Conservation (phyloP, 2,329 filamentous ascomycete species). For the Epichloe coenophiala region DNA sequence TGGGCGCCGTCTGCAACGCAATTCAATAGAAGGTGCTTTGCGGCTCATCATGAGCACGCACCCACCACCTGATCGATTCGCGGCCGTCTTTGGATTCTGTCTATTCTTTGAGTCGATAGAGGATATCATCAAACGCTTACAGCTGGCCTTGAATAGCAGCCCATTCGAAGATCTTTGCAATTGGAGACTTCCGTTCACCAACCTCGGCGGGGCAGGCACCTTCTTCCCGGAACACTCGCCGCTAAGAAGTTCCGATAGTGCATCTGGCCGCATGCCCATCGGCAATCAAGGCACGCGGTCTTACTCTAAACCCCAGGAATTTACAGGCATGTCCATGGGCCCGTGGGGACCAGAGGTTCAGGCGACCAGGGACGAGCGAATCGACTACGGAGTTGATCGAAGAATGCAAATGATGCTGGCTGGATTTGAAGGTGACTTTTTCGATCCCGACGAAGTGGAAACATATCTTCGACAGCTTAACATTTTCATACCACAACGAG, state of each 20-base stretch:
- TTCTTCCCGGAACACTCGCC: conserved; percentile 33
- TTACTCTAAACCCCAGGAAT: conserved; percentile 10
- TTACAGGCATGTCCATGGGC: conserved; percentile 26
- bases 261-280: conserved; percentile 8
- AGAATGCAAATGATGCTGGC: conserved; percentile 40
- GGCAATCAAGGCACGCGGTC: conserved; percentile 25
- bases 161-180: conserved; percentile 36
- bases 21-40: conserved; percentile 48
- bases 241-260: not conserved
- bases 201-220: conserved; percentile 55
- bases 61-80: conserved; percentile 33
- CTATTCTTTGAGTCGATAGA: conserved; percentile 43
- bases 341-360: conserved; percentile 31
- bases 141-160: conserved; percentile 17
- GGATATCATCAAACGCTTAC: conserved; percentile 30
- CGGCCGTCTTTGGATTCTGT: conserved; percentile 57
- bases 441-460: conserved; percentile 65
- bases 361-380: conserved; percentile 25
- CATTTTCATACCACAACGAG: conserved; percentile 45
- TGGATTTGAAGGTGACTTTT: conserved; percentile 62
- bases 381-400: conserved; percentile 20
- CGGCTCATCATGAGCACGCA: conserved; percentile 37
- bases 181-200: conserved; percentile 47
- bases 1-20: conserved; percentile 55
- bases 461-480: conserved; percentile 53